Conservation (phyloP, 2,329 filamentous ascomycete genomes). For the Hymenoscyphus linearis region DNA sequence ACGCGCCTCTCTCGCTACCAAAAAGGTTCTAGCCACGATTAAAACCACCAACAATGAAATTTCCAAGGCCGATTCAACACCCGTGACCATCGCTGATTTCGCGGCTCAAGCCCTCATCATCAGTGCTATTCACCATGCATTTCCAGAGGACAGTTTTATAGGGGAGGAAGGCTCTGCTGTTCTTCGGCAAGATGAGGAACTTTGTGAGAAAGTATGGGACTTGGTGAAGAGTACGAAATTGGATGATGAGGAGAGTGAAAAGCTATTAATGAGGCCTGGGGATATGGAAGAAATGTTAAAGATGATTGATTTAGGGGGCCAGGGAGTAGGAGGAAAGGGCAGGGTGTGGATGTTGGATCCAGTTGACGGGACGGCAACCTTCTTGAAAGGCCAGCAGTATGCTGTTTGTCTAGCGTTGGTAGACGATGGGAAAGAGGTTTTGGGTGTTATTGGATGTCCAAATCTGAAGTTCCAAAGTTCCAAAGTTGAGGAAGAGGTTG, state of each 20-base stretch:
- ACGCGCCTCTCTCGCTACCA: conserved; percentile 52
- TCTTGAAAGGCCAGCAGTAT: conserved; percentile 56
- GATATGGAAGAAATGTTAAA: conserved; percentile 52
- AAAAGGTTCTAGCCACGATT: conserved; percentile 39
- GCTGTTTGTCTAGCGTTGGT: conserved; percentile 55
- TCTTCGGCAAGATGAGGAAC: conserved; percentile 42
- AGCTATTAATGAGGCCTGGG: conserved; percentile 36
- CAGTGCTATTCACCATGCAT: conserved; percentile 46
- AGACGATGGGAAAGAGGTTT: conserved; percentile 49
- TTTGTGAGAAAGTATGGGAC: conserved; percentile 51
- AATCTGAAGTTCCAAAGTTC: conserved; percentile 45
- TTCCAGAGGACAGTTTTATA: conserved; percentile 52
- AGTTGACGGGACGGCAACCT: conserved; percentile 59
- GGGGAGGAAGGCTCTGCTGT: conserved; percentile 55
- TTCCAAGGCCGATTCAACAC: conserved; percentile 52
- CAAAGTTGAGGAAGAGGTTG: conserved; percentile 34
- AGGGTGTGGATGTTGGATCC: conserved; percentile 60
- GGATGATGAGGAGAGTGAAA: conserved; percentile 33
- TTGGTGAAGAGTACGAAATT: conserved; percentile 40
- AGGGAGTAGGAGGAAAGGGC: conserved; percentile 34
- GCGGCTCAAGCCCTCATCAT: conserved; percentile 59
- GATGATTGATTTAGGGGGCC: conserved; percentile 55
- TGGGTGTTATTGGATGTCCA: conserved; percentile 58
- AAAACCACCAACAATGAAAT: conserved; percentile 43
- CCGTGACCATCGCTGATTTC: conserved; percentile 61